Conservation (phyloP, 2,329 filamentous ascomycete species). For the Colletotrichum sp. region DNA sequence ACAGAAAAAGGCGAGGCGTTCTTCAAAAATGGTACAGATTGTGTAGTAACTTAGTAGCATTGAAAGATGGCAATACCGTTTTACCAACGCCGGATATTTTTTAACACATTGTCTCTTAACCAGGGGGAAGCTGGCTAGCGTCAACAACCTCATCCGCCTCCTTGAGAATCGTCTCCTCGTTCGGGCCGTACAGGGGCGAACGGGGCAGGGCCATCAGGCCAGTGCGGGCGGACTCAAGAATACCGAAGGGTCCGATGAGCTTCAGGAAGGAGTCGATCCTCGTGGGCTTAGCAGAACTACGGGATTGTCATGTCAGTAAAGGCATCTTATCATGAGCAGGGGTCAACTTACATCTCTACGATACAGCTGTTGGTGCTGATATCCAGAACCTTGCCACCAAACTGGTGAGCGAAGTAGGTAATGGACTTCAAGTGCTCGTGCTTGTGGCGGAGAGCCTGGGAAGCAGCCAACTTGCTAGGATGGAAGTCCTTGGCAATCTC, state of each 20-base stretch:
- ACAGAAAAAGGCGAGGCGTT: constrained; percentile 14
- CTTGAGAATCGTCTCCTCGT: constrained; percentile 74
- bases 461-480: constrained; percentile 82
- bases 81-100: constrained; percentile 24
- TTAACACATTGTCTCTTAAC: constrained; percentile 55
- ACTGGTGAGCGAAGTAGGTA: constrained; percentile 96
- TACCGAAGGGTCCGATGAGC: constrained; percentile 91
- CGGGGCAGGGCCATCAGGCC: constrained; percentile 96
- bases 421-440: constrained; percentile 97
- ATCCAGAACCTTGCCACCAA: constrained; percentile 95
- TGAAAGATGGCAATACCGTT: constrained; percentile 21
- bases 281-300: constrained; percentile 85
- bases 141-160: constrained; percentile 96
- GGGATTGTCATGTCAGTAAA: constrained; percentile 31
- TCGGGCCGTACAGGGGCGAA: constrained; percentile 80
- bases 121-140: constrained; percentile 89
- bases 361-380: constrained; percentile 99
- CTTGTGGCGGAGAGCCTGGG: constrained; percentile 92
- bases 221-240: constrained; percentile 93
- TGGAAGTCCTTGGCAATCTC: constrained; percentile 76
- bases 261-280: constrained; percentile 99
- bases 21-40: constrained; percentile 21
- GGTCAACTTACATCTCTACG: constrained; percentile 82
- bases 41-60: constrained; percentile 20
- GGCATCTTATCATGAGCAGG: neutral